Evolutionary conservation across 2,329 filamentous ascomycete genomes (phyloP), one percentile per base, ranked within the genome.

Genomic region (Fusarium neocosmosporiellum): DNA sequence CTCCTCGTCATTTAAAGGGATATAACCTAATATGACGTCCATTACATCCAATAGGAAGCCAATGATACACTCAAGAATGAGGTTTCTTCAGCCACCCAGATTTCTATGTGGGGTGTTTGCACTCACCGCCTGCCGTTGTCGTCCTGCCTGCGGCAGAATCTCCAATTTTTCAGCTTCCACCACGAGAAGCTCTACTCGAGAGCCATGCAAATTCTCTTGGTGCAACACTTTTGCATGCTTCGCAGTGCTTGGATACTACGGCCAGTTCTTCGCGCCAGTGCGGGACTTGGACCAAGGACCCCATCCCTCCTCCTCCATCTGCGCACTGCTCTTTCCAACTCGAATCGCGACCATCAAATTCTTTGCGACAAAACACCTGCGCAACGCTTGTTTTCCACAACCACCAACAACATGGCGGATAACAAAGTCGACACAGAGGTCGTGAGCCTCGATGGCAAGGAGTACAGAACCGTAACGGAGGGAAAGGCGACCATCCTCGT

Each of bases 401-500:
- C 69, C 18, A 50, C 63, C 48, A 75, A 59, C 58, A 75, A 66
- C 34, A 78, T 78, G 76, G 73, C 70, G 41, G 59, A 57, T 34
- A 69, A 74, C 11, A 64, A 70, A 11, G 60, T 67, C 13, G 66
- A 66, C 34, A 68, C 66, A 14, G 74, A 78, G 33, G 75, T 73
- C 11, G 75, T 81, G 41, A 78, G 79, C 46, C 71, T 76, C 24
- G 82, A 87, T 66, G 88, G 86, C 39, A 84, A 86, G 75, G 82
- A 85, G 33, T 90, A 87, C 74, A 84, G 82, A 22, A 86, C 86
- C 16, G 82, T 90, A 6, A 85, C 82, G 68, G 89, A 91, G 72
- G 89, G 89, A 0, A 85, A 87, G 55, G 89, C 87, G n/a, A 86
- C 85, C 34, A 90, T 91, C 50, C 80, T 89, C 48, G 86, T 88